Evolutionary conservation across 768 basidiomycete genomes (phyloP).

Genomic region (Leccinellum luteum): DNA sequence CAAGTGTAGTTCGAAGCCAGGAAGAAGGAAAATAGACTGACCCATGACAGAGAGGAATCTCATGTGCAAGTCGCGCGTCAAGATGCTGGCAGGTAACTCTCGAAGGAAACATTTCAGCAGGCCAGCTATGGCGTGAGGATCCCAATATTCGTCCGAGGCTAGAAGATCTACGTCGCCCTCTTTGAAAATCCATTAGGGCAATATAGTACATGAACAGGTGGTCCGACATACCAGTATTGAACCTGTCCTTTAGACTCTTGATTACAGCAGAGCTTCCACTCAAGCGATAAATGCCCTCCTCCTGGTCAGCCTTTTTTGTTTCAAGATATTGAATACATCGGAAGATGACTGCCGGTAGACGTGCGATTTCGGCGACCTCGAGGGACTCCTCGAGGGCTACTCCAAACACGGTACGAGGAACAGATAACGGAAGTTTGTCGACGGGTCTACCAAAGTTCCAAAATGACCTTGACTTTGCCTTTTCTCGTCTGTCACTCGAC

Average conservation of each 20-base stretch:
- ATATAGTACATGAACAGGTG: conserved; percentile 3
- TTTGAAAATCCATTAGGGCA: conserved; percentile 30
- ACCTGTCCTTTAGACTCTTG: conserved; percentile 88
- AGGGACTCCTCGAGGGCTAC: conserved; percentile 85
- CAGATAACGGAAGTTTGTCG: conserved; percentile 39
- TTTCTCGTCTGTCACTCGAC: conserved; percentile 74
- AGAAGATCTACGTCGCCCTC: conserved; percentile 97
- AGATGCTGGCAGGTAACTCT: conserved; percentile 88
- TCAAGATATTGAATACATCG: conserved; percentile 95
- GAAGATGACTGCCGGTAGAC: conserved; percentile 92
- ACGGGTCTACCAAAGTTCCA: conserved; percentile 84
- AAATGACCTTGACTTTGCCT: conserved; percentile 89
- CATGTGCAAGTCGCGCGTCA: conserved; percentile 89
- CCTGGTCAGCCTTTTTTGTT: conserved; percentile 89
- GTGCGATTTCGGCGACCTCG: conserved; percentile 84
- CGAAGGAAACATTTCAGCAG: conserved; percentile 91
- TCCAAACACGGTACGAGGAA: conserved; percentile 81
- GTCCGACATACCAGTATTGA: conserved; percentile 71
- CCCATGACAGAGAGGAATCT: conserved; percentile 92
- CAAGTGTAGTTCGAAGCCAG: conserved; percentile 2
- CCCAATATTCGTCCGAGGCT: conserved; percentile 89
- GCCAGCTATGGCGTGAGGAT: conserved; percentile 96
- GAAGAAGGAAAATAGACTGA: conserved; percentile 39
- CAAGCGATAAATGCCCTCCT: conserved; percentile 96
- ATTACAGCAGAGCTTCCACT: conserved; percentile 95